Conservation (phyloP, 2,329 filamentous ascomycete genomes). For the Chalaropsis thielavioides region DNA sequence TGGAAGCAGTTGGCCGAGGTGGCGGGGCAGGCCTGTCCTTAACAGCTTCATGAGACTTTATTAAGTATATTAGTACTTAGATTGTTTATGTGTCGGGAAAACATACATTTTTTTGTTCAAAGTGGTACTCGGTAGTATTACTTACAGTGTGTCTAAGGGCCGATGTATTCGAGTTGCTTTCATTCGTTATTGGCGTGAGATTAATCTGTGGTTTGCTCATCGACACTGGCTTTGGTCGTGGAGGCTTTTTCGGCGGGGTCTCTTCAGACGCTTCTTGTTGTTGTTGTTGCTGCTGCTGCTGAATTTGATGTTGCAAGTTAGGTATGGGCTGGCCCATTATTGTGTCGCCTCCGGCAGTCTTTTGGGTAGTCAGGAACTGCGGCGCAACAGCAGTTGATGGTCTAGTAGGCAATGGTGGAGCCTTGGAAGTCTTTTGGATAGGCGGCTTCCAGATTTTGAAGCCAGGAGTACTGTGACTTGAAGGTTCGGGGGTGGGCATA, state of each 20-base stretch:
- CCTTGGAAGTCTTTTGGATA: constrained; percentile 28
- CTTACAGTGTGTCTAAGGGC: not conserved
- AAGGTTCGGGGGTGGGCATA: not conserved
- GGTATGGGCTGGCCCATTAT: constrained; percentile 17
- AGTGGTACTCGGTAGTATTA: not conserved
- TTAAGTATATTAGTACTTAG: not conserved
- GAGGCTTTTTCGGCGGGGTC: constrained; percentile 7
- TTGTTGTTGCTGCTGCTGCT: not conserved
- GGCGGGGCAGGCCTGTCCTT: constrained; percentile 12
- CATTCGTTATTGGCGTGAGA: not conserved
- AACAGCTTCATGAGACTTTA: not conserved
- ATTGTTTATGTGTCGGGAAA: not conserved
- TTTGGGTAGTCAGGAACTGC: constrained; percentile 16
- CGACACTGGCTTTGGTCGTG: constrained; percentile 1
- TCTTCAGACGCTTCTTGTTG: not conserved
- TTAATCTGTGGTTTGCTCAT: not conserved
- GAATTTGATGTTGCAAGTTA: constrained; percentile 18
- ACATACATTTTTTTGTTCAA: not conserved
- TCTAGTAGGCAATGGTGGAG: constrained; percentile 22
- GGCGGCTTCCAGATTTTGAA: constrained; percentile 27
- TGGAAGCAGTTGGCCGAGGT: constrained; percentile 10
- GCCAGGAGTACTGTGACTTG: constrained; percentile 17
- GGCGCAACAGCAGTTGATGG: constrained; percentile 19
- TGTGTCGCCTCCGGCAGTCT: constrained; percentile 11
- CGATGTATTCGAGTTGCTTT: not conserved